A percentile compares a stretch with the other conserved stretches of the same genome.
These are phyloP conservation scores for Casuarina equisetifolia DNA, from an alignment of 306 rosid genomes.

Conservation along the genomic window DNA sequence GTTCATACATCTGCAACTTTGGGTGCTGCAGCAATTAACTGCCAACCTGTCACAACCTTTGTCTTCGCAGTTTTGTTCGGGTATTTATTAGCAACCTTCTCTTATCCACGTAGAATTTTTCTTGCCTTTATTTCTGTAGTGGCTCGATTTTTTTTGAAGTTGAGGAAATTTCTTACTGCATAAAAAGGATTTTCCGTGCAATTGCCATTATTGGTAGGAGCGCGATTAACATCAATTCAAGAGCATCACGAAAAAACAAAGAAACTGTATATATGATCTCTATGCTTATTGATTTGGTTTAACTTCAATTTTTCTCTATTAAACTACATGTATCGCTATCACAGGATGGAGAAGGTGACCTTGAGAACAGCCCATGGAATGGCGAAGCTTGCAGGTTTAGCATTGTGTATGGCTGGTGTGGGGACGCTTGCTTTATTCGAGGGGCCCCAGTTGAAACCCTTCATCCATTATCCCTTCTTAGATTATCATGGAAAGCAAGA, in stretches of 20 bases:
- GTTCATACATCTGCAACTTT: constrained; percentile 50
- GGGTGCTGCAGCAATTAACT: constrained; percentile 45
- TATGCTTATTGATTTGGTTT: no score
- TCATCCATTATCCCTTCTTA: constrained; percentile 21
- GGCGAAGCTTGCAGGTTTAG: constrained; percentile 48
- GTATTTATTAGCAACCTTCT: constrained; percentile 16
- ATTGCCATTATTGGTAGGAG: no score
- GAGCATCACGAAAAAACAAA: no score
- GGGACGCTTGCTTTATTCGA: constrained; percentile 53
- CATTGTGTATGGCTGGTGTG: constrained; percentile 53
- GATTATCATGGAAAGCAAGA: constrained; percentile 21
- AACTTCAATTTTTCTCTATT: background rate
- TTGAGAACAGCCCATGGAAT: constrained; percentile 47
- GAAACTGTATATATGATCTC: no score
- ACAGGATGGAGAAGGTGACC: constrained; percentile 56
- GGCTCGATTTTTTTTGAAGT: no score
- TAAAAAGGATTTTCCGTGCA: no score
- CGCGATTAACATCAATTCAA: no score
- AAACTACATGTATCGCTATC: background rate
- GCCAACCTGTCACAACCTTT: constrained; percentile 51
- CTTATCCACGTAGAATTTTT: background rate
- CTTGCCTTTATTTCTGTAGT: background rate
- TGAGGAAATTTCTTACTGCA: no score
- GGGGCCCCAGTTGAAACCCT: constrained; percentile 48
- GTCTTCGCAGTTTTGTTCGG: constrained; percentile 51